phyloP scores from a whole-genome alignment of 164 flowering plant species.

The Magnolia sinica region DNA sequence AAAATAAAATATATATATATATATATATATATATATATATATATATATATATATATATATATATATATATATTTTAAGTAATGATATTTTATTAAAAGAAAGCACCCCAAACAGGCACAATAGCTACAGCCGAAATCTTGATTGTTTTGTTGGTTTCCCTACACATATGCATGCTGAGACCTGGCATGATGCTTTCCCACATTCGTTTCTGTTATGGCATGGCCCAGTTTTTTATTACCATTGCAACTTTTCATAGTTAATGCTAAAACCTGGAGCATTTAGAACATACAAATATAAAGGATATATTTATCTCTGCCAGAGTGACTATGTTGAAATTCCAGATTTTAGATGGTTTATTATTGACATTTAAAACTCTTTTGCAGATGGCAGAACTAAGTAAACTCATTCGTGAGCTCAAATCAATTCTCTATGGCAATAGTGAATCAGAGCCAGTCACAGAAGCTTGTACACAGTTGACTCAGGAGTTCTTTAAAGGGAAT shows the following conservation, averaged over 20 bases:
- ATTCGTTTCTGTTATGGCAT: background rate
- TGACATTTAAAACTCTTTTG: constrained; percentile 1
- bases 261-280: background rate
- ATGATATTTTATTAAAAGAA: no score
- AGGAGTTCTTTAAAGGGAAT: constrained; percentile 78
- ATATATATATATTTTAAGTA: no score
- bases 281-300: background rate
- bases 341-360: background rate
- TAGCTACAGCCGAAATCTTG: no score
- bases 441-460: constrained; percentile 89
- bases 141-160: no score
- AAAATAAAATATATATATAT: no score
- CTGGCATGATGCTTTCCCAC: no score
- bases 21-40: no score
- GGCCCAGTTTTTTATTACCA: background rate
- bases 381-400: constrained; percentile 77
- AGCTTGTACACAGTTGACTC: constrained; percentile 87
- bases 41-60: no score
- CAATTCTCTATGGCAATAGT: constrained; percentile 77
- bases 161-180: no score
- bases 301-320: background rate
- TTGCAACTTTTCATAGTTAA: background rate
- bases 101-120: no score
- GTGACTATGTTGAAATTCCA: background rate
- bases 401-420: constrained; percentile 70